Conservation (phyloP, 129 eudicot genomes). For the Heracleum sosnowskyi region DNA sequence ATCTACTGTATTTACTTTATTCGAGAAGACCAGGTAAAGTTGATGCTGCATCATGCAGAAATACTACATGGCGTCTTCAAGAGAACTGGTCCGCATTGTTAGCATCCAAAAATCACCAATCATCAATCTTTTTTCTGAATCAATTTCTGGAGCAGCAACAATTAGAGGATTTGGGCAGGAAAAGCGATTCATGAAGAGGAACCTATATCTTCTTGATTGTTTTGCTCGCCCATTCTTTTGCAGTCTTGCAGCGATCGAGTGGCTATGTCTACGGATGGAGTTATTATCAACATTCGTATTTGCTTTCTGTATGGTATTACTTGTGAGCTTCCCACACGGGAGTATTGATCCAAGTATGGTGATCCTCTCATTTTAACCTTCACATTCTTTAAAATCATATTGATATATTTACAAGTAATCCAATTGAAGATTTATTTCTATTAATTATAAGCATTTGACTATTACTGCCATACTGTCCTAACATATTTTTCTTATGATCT, state of each 20-base stretch:
- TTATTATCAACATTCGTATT: slow-evolving; percentile 87
- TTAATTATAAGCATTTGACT: neutral
- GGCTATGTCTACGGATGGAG: slow-evolving; percentile 99
- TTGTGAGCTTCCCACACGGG: slow-evolving; percentile 93
- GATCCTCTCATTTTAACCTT: slow-evolving; percentile 3
- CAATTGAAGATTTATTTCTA: neutral
- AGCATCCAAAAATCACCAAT: slow-evolving; percentile 97
- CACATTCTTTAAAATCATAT: neutral
- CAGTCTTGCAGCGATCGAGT: slow-evolving; percentile 93
- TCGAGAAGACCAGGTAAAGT: neutral
- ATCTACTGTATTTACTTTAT: neutral
- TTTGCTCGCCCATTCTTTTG: slow-evolving; percentile 96
- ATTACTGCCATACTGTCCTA: neutral
- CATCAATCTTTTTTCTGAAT: slow-evolving; percentile 86
- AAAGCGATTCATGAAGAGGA: slow-evolving; percentile 93
- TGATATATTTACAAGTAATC: neutral
- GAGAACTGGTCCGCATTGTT: slow-evolving; percentile 90
- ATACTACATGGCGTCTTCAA: slow-evolving; percentile 97
- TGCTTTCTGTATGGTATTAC: slow-evolving; percentile 81
- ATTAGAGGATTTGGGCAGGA: slow-evolving; percentile 98
- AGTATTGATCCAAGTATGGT: slow-evolving; percentile 92
- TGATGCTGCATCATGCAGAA: slow-evolving; percentile 46
- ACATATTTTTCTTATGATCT: neutral
- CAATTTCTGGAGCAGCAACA: slow-evolving; percentile 95
- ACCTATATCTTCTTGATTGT: slow-evolving; percentile 86